Base-by-base conservation (phyloP, 257 asterid species). In the Echium plantagineum region DNA sequence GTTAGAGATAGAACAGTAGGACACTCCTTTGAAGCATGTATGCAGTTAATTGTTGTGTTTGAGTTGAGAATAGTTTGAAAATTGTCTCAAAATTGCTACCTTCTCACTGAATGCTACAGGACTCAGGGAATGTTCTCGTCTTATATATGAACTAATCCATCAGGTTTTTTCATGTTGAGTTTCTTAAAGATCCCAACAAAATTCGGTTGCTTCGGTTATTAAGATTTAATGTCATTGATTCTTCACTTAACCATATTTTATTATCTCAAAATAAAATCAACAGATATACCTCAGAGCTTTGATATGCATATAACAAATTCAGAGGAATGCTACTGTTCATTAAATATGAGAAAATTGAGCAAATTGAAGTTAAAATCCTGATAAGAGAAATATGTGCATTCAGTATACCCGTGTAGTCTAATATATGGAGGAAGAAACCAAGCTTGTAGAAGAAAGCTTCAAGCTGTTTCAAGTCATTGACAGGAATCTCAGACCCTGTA, bases 361-460 rank as follows among this genome's bases (percentile, higher is more conserved):
- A 57, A 56, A 24, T 3, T 7, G 19, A 35, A n/a, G 59, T 46
- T 31, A 21, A 31, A 8, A 28, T 3, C 26, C 55, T 17, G 48
- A 55, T 22, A 7, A 31, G 47, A 24, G 60, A 12, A 18, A 24
- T 9, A 51, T 53, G 13, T n/a, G 17, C 21, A 62, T 42, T 63
- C 46, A 15, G 63, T 69, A 52, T 62, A 91, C 98, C 98, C 84
- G 97, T 77, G 73, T 89, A 89, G 77, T 93, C 98, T 62, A 93
- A 66, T 64, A 93, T 72, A 69, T 93, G 95, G 79, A 93, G 76
- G 90, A 93, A 84, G 81, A 93, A 89, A 15, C 97, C 96, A 70
- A 93, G 98, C 85, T 93, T 93, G 94, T 93, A 93, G 82, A 93
- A 93, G 82, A 93, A 93, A 28, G 95, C 78, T 69, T 93, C 97